These are phyloP conservation scores for Citrus glauca DNA, from an alignment of 345 rosid genomes.

Conservation along the genomic window DNA sequence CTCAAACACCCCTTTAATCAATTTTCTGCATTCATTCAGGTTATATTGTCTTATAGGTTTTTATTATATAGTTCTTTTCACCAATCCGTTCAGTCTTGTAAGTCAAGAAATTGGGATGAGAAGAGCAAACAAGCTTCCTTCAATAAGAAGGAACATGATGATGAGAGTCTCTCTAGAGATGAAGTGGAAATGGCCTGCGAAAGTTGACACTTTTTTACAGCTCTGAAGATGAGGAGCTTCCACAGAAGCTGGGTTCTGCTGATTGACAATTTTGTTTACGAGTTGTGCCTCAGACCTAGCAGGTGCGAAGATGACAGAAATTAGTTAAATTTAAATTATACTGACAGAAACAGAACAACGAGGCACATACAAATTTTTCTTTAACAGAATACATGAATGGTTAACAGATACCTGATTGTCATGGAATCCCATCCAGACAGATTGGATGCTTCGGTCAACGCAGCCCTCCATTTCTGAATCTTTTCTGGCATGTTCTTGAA, in stretches of 20 bases:
- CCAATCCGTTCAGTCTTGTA: slow-evolving; percentile 19
- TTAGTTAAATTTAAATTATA: no score
- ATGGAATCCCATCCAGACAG: no score
- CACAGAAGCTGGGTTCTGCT: slow-evolving; percentile 25
- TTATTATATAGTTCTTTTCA: slow-evolving; percentile 26
- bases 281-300: no score
- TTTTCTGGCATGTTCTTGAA: no score
- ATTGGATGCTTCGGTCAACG: no score
- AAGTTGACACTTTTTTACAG: slow-evolving; percentile 44
- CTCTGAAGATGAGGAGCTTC: slow-evolving; percentile 37
- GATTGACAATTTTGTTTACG: slow-evolving; percentile 8
- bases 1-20: slow-evolving; percentile 41
- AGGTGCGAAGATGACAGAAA: no score
- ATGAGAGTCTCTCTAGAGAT: slow-evolving; percentile 31
- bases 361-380: no score
- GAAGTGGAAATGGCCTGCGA: slow-evolving; percentile 65
- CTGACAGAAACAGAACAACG: no score
- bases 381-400: no score
- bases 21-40: slow-evolving; percentile 22
- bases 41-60: slow-evolving; percentile 21
- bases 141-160: neutral
- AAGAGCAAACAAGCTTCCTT: slow-evolving; percentile 11
- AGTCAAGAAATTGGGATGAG: slow-evolving; percentile 10
- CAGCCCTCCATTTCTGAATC: no score
- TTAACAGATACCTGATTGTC: no score